Base-by-base conservation (phyloP, 768 basidiomycete species). In the Holtermannia corniformis region DNA sequence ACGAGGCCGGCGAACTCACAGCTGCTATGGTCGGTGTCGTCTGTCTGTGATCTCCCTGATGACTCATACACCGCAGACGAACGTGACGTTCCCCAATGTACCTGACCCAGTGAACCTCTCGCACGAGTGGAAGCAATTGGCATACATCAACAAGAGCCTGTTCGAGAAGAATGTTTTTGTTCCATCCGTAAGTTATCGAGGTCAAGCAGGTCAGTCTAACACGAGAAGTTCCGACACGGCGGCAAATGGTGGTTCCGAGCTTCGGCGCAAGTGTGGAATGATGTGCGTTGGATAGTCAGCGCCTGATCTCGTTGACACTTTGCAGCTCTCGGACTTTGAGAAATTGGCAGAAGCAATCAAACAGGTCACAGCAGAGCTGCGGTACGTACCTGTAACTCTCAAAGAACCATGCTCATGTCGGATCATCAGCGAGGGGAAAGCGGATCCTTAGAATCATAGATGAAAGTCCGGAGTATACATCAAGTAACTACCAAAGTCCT, bases 21-120 rank as follows among this genome's bases (percentile, higher is more conserved):
- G 72, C 80, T 12, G 81, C 78, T 57, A 87, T 90, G 86, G 86
- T 85, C 24, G 37, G 72, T 59, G 4, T 26, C 20, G 41, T 10
- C 7, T 44, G 41, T 13, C 5, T n/a, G 5, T 13, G 20, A 51
- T 4, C 19, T 21, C 19, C 4, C 26, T 28, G 5, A 23, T 49
- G 22, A 21, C 5, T 22, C 4, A 14, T 12, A 37, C 20, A 32
- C 19, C 25, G 27, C 40, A 69, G 69, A 59, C 65, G 16, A 70
- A 70, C 47, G 62, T 70, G 14, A 55, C 49, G 23, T 50, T 70
- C 3, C 68, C 66, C 0, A 25, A 58, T 41, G 21, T 59, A 3
- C 56, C 60, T 1, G 21, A 41, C 2, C 58, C 63, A 1, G 41
- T 56, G 27, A 44, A 59, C 23, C 3, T 55, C 2, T 25, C 50